Evolutionary conservation across 306 rosid species (phyloP).

Genomic region (Ziziphus jujuba): DNA sequence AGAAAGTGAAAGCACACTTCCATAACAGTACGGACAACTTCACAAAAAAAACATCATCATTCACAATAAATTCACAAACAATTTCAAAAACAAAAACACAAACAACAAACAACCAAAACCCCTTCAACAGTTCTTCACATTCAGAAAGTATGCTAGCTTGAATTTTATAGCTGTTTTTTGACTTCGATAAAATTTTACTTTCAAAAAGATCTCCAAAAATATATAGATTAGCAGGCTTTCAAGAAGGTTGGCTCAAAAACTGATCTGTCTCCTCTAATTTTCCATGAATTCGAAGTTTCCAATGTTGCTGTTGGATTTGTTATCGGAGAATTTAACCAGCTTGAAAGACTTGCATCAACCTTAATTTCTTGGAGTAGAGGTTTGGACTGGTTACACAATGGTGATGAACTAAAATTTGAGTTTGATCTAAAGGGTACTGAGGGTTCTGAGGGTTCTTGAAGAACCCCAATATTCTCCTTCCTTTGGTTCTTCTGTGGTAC

Average conservation of each 20-base stretch:
- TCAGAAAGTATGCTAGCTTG: too few species aligned
- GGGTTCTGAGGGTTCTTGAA: conserved; percentile 31
- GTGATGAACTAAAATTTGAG: conserved; percentile 28
- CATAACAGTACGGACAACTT: neutral
- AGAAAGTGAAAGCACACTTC: conserved; percentile 22
- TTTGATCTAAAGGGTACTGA: conserved; percentile 21
- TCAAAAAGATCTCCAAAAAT: neutral
- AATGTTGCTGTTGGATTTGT: conserved; percentile 14
- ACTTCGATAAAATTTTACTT: neutral
- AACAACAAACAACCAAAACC: conserved; percentile 23
- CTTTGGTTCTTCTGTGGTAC: conserved; percentile 49
- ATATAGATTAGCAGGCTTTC: conserved; percentile 2
- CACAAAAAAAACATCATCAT: conserved; percentile 41
- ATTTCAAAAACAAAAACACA: conserved; percentile 38
- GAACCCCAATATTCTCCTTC: conserved; percentile 54
- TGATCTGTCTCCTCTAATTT: neutral
- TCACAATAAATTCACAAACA: conserved; percentile 39
- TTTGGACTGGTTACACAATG: conserved; percentile 39
- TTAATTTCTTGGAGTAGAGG: conserved; percentile 56
- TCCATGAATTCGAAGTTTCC: conserved; percentile 16
- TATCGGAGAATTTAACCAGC: conserved; percentile 58
- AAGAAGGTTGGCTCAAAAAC: conserved; percentile 3
- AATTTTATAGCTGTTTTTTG: neutral
- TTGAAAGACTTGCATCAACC: conserved; percentile 80
- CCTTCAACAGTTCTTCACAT: conserved; percentile 28